Base-by-base conservation (phyloP, 208 protist genomes). In the Strigomonas galati region DNA sequence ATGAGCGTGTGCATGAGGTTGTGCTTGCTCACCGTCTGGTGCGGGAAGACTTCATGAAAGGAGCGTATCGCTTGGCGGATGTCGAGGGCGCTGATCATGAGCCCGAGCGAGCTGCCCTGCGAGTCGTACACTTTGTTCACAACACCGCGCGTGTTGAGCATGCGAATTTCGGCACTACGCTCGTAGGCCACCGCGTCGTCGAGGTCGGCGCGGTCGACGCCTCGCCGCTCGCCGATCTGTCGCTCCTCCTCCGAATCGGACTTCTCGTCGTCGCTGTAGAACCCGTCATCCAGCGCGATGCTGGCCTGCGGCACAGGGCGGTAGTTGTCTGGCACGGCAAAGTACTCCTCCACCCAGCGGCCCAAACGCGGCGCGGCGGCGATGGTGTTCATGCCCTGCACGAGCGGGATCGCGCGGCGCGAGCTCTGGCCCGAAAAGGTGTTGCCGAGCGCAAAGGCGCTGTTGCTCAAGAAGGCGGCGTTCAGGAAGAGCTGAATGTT, bases 51-150 rank as follows among this genome's bases (percentile, higher is more conserved):
- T 5, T 43, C 62, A 12, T 76, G 65, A 54, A 95, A 82, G 9
- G 81, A 63, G 54, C 69, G 51, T 28, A 90, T 80, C 52, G 85
- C 87, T n/a, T 70, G 54, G 32, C 67, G 52, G 30, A 95, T 93
- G 62, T 76, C 74, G 30, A 87, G 72, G 21, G 78, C 76, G 44
- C 90, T 76, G 46, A 95, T 88, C 72, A 93, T 92, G 6, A 95
- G 67, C 5, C 63, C 69, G 7, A 65, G 65, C 30, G 46, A 71
- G 30, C 60, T 61, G 21, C 74, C 78, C 67, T 95, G 90, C 32
- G 87, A 91, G 64, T 95, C 90, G 74, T 95, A 95, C 12, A 95
- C 66, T 30, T 72, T 76, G 63, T 84, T 93, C 37, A 92, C 81
- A 23, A 93, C 90, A 17, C 84, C 81, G 67, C 88, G 75, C 64